Evolutionary conservation across 768 basidiomycete genomes (phyloP), one percentile per base, ranked within the genome.

Genomic region (Pisolithus orientalis): DNA sequence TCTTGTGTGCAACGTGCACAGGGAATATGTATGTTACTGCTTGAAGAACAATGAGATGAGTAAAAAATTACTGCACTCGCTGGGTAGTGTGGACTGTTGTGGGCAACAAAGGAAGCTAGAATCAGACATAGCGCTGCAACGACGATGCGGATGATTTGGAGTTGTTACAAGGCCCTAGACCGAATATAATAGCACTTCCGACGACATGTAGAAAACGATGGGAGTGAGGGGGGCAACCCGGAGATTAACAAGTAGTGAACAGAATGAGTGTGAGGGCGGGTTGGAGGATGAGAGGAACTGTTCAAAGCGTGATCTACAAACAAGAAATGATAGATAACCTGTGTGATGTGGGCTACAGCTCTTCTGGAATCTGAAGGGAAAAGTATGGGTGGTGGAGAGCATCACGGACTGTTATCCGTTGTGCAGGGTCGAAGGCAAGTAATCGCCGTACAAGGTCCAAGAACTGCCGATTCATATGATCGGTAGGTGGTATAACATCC

Each of bases 371-470:
- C 65, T 72, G 74, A 64, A 85, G 65, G 47, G 79, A 75, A 65
- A 94, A 92, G 70, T 93, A 97, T 4, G 87, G 88, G 63, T 96
- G 94, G 48, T 80, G 78, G 53, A 96, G 79, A 17, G 94, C 94
- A 29, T 91, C 86, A 66, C 83, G 80, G 44, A 97, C 94, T 37
- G 86, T 85, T 61, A 94, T 86, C 66, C 94, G 84, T 59, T 88
- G 83, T 2, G 80, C 79, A 32, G 94, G 94, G 68, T 97, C 94
- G 67, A 94, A 96, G 47, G 85, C 84, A 42, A 97, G 80, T 56
- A 97, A 78, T 67, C 82, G 84, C 66, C 82, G 82, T 57, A 96
- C 91, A 32, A 97, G 82, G 65, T 94, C 87, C 65, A 90, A 71
- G 73, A 97, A 96, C 51, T 85, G 83, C 52, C 76, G 76, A 63